phyloP scores from a whole-genome alignment of 129 eudicot genomes.

The Escallonia rubra region DNA sequence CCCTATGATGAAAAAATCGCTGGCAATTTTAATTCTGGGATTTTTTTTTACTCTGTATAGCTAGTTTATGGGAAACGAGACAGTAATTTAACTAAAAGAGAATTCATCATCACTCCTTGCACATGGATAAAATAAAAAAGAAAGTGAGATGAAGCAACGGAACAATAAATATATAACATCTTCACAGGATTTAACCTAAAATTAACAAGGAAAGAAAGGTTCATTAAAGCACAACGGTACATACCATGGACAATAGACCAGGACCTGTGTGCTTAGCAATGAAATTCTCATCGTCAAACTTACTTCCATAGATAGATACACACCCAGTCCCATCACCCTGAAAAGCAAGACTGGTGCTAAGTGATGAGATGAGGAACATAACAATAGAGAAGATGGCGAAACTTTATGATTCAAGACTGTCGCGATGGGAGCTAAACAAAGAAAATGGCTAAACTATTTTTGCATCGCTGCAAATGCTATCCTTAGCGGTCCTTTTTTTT shows the following conservation, averaged over 20 bases:
- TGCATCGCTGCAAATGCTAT: no score
- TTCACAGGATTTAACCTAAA: neutral
- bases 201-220: slow-evolving; percentile 3
- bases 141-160: neutral
- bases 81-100: no score
- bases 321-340: slow-evolving; percentile 99
- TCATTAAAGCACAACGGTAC: neutral
- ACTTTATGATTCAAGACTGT: no score
- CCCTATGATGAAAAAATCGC: no score
- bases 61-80: no score
- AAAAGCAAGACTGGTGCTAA: slow-evolving; percentile 14
- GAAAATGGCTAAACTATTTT: no score
- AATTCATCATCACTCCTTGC: no score
- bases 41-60: no score
- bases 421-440: no score
- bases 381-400: no score
- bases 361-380: neutral
- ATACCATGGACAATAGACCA: slow-evolving; percentile 92
- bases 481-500: no score
- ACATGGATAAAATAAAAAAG: neutral
- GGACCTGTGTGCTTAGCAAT: slow-evolving; percentile 98
- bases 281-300: slow-evolving; percentile 95
- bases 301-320: slow-evolving; percentile 86
- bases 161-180: neutral
- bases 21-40: no score